Percentiles rank a stretch among this genome's conserved stretches.
phyloP scores from a whole-genome alignment of 2,329 filamentous ascomycete species.

The Colletotrichum tropicicola region DNA sequence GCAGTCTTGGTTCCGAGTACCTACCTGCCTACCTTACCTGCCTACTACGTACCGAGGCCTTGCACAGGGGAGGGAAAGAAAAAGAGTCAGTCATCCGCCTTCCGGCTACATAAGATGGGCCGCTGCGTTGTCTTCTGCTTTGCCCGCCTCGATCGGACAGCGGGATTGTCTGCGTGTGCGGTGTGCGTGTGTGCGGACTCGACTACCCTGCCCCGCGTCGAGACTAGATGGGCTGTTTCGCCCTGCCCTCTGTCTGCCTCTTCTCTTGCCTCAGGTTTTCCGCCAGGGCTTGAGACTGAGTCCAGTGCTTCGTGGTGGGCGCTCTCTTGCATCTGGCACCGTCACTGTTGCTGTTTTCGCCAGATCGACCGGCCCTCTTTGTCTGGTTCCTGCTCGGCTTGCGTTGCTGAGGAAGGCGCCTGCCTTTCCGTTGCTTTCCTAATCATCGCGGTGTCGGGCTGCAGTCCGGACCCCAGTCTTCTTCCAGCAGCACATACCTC shows the following conservation, averaged over 20 bases:
- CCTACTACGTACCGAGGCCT: too few relatives aligned
- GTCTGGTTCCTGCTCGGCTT: not conserved
- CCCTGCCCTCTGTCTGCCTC: not conserved
- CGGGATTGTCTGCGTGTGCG: not conserved
- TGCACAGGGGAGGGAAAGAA: too few relatives aligned
- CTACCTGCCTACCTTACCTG: too few relatives aligned
- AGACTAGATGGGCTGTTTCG: not conserved
- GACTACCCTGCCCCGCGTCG: not conserved
- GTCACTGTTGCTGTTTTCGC: not conserved
- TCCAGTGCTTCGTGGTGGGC: not conserved
- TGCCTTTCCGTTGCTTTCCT: not conserved
- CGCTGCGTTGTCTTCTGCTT: too few relatives aligned
- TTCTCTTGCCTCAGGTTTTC: not conserved
- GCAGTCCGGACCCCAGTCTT: slow-evolving; percentile 10
- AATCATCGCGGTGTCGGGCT: slow-evolving; percentile 23
- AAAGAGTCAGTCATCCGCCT: too few relatives aligned
- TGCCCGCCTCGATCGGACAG: not conserved
- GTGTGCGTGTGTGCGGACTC: not conserved
- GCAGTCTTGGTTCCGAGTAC: too few relatives aligned
- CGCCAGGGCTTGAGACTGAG: too few relatives aligned
- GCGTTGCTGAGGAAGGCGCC: not conserved
- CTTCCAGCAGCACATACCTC: not conserved
- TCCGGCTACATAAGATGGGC: too few relatives aligned
- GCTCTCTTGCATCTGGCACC: too few relatives aligned
- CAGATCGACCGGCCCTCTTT: not conserved